phyloP scores from a whole-genome alignment of 805 yeast species.

The Ascoidea tarda region DNA sequence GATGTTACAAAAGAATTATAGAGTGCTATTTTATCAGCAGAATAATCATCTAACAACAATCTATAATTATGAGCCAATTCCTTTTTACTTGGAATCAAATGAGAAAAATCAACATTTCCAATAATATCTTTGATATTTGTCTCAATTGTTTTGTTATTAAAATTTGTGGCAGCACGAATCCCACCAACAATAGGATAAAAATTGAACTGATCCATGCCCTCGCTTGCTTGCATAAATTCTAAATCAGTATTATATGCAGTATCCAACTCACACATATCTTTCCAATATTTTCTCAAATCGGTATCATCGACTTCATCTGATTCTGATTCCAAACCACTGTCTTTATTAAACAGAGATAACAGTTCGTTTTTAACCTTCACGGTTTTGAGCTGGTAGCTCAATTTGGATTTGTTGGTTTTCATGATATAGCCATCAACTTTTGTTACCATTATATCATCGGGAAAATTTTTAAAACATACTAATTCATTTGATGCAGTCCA shows the following conservation, averaged over 20 bases:
- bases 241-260: not conserved
- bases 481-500: not conserved
- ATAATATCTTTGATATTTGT: too few relatives aligned
- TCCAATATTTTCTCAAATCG: not conserved
- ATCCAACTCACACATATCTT: not conserved
- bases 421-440: not conserved
- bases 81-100: not conserved
- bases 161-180: not conserved
- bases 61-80: not conserved
- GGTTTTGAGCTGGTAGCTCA: too few relatives aligned
- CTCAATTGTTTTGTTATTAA: not conserved
- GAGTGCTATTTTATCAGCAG: not conserved
- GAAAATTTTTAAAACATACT: not conserved
- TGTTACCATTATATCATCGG: not conserved
- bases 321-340: not conserved
- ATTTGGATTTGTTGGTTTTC: not conserved
- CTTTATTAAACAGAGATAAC: too few relatives aligned
- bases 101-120: not conserved
- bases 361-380: too few relatives aligned
- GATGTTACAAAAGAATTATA: not conserved
- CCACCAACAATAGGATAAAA: not conserved
- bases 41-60: not conserved
- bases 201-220: not conserved
- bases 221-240: not conserved
- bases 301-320: not conserved